Percentiles rank a stretch among this genome's conserved stretches.
Conservation (phyloP, 495 filamentous ascomycete genomes). For the Cercophora samala region DNA sequence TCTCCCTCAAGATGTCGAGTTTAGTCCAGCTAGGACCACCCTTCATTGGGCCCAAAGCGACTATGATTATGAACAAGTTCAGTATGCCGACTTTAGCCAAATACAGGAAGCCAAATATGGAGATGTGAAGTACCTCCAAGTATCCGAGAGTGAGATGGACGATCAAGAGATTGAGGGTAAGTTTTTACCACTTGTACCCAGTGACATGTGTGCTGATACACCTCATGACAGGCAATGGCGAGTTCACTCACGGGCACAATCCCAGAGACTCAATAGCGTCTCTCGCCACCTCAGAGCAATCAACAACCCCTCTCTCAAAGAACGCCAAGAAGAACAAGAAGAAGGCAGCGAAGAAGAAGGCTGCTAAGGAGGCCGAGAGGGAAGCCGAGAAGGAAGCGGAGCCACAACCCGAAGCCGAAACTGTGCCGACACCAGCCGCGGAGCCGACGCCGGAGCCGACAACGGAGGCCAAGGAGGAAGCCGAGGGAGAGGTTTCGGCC, state of each 20-base stretch:
- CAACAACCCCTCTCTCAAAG: constrained; percentile 15
- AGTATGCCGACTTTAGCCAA: constrained; percentile 41
- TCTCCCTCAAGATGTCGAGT: constrained; percentile 35
- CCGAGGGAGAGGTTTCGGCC: constrained; percentile 11
- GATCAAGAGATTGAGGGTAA: constrained; percentile 25
- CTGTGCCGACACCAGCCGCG: constrained; percentile 9
- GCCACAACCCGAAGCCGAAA: constrained; percentile 11
- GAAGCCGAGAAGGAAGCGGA: constrained; percentile 19
- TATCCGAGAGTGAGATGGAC: constrained; percentile 36
- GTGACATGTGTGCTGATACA: constrained; percentile 7
- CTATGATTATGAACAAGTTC: constrained; percentile 33
- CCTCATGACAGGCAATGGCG: not conserved
- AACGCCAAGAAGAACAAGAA: constrained; percentile 35
- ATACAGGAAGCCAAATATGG: constrained; percentile 41
- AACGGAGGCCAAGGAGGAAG: constrained; percentile 20
- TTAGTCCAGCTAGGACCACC: constrained; percentile 39
- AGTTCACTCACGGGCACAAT: constrained; percentile 6
- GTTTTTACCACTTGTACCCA: not conserved
- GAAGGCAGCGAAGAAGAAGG: constrained; percentile 29
- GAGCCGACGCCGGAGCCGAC: constrained; percentile 10
- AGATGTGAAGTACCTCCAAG: constrained; percentile 36
- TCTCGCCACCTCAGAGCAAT: not conserved
- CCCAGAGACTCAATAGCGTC: constrained; percentile 19
- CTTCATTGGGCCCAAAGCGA: constrained; percentile 33
- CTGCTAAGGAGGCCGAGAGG: constrained; percentile 12